Evolutionary conservation across 345 rosid species (phyloP).

Genomic region (Citrus australasica): DNA sequence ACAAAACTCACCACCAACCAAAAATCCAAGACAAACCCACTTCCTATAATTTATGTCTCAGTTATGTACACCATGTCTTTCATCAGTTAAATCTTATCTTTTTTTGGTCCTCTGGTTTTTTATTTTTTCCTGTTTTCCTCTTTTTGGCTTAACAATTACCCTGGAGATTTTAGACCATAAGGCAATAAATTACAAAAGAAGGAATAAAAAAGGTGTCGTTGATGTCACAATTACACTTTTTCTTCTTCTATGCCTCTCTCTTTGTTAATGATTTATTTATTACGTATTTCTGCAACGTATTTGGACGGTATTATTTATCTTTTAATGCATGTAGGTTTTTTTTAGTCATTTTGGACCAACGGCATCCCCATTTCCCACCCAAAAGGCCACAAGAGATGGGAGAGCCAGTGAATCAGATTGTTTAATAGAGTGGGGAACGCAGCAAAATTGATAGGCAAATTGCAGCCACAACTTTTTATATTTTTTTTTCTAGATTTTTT

Average conservation of each 20-base stretch:
- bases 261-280: not conserved
- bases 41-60: constrained; percentile 9
- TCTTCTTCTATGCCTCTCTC: not conserved
- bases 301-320: not conserved
- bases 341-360: not conserved
- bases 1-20: constrained; percentile 25
- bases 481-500: constrained; percentile 16
- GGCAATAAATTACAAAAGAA: not conserved
- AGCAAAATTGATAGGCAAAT: constrained; percentile 37
- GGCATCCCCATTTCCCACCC: not conserved
- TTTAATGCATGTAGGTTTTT: not conserved
- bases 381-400: constrained; percentile 18
- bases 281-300: not conserved
- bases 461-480: constrained; percentile 65
- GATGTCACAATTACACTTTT: not conserved
- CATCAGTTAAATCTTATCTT: constrained; percentile 13
- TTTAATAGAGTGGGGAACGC: constrained; percentile 33
- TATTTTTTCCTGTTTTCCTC: too few species aligned
- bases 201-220: not conserved
- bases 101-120: not conserved
- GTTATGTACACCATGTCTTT: constrained; percentile 12
- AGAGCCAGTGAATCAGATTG: constrained; percentile 28
- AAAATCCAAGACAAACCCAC: constrained; percentile 13
- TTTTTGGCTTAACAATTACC: too few species aligned
- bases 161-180: constrained; percentile 3